phyloP scores from a whole-genome alignment of 371 early-diverging fungal species.

The Mortierella sp. region DNA sequence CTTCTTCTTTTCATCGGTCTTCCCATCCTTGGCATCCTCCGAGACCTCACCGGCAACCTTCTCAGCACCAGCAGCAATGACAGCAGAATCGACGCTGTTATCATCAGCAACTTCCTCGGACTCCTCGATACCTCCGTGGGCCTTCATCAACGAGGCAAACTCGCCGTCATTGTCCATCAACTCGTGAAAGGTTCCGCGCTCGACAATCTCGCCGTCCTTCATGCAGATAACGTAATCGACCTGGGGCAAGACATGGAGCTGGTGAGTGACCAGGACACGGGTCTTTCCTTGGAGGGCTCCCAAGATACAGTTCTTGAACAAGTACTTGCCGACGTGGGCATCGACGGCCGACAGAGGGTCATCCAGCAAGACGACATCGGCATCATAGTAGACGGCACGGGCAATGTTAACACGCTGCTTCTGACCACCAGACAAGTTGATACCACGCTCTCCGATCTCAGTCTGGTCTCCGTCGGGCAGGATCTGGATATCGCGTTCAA shows the following conservation, averaged over 20 bases:
- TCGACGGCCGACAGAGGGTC: slow-evolving; percentile 90
- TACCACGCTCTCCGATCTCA: slow-evolving; percentile 92
- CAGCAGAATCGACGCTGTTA: slow-evolving; percentile 12
- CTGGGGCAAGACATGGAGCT: slow-evolving; percentile 60
- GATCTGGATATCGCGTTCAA: slow-evolving; percentile 77
- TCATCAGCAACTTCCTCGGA: slow-evolving; percentile 27
- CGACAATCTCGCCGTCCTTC: slow-evolving; percentile 71
- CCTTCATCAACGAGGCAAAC: slow-evolving; percentile 64
- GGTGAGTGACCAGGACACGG: slow-evolving; percentile 62
- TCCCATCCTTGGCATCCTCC: slow-evolving; percentile 8
- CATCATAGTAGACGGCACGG: slow-evolving; percentile 63
- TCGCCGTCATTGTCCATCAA: slow-evolving; percentile 63
- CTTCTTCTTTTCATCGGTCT: slow-evolving; percentile 16
- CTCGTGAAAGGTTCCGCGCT: slow-evolving; percentile 67
- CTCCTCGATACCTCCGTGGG: slow-evolving; percentile 64
- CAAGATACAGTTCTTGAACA: slow-evolving; percentile 63
- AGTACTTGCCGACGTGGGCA: slow-evolving; percentile 68
- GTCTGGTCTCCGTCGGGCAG: slow-evolving; percentile 85
- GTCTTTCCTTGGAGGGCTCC: slow-evolving; percentile 59
- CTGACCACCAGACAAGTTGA: slow-evolving; percentile 92
- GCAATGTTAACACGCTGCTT: slow-evolving; percentile 75
- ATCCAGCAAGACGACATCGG: slow-evolving; percentile 77
- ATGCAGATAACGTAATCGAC: slow-evolving; percentile 70
- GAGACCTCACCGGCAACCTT: slow-evolving; percentile 10
- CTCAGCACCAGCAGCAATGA: slow-evolving; percentile 16